Evolutionary conservation across 306 rosid genomes (phyloP).

Genomic region (Cyclanthera cordifolia): DNA sequence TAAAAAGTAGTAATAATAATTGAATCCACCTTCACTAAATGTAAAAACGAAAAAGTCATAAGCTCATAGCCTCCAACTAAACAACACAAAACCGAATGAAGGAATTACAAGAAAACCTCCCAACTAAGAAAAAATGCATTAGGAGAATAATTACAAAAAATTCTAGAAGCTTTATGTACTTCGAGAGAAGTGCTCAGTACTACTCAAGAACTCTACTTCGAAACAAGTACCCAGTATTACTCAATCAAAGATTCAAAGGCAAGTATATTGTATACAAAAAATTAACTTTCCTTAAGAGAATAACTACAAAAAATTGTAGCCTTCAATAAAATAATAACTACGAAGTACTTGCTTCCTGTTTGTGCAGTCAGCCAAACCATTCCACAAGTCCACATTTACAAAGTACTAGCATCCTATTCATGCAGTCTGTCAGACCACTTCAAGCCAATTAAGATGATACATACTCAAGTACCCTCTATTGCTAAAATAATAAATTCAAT

Average conservation of each 20-base stretch:
- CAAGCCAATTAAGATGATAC: neutral
- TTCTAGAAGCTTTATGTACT: neutral
- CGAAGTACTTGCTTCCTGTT: neutral
- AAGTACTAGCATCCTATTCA: neutral
- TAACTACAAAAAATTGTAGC: too few relatives aligned
- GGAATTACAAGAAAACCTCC: neutral
- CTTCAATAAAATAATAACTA: neutral
- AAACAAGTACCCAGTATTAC: too few relatives aligned
- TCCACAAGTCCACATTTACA: neutral
- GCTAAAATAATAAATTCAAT: neutral
- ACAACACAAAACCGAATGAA: too few relatives aligned
- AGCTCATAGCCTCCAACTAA: too few relatives aligned
- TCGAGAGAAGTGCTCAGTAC: neutral
- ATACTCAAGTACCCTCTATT: neutral
- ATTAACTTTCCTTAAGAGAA: too few relatives aligned
- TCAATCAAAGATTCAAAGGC: too few relatives aligned
- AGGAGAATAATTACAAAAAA: neutral
- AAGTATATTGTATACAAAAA: too few relatives aligned
- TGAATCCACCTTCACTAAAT: too few relatives aligned
- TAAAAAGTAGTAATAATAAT: too few relatives aligned
- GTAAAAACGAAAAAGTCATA: too few relatives aligned
- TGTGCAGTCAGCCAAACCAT: conserved; percentile 1
- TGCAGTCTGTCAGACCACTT: neutral
- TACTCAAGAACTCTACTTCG: neutral
- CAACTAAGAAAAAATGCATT: neutral